Percentiles rank a stretch among this genome's conserved stretches.
Evolutionary conservation across 2,329 filamentous ascomycete genomes (phyloP).

Genomic region (Penicillium sp.): DNA sequence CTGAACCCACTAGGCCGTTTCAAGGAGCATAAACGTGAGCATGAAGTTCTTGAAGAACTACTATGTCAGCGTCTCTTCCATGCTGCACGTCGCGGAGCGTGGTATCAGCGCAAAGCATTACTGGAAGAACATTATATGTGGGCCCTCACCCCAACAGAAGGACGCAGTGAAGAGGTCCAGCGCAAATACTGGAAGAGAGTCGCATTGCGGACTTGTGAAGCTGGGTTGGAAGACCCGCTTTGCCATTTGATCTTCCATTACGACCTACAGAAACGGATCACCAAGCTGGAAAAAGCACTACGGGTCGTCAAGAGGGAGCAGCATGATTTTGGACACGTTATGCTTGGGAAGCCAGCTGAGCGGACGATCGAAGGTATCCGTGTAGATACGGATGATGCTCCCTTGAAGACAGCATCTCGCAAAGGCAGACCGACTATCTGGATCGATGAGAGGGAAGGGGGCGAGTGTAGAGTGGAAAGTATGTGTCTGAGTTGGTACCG

Average conservation of each 20-base stretch:
- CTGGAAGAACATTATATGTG: slow-evolving; percentile 96
- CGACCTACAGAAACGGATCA: slow-evolving; percentile 89
- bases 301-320: slow-evolving; percentile 82
- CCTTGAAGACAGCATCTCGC: slow-evolving; percentile 15
- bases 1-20: slow-evolving; percentile 75
- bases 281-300: slow-evolving; percentile 82
- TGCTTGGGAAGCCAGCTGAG: slow-evolving; percentile 72
- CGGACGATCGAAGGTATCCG: slow-evolving; percentile 76
- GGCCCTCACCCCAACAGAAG: slow-evolving; percentile 53
- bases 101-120: slow-evolving; percentile 94
- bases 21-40: slow-evolving; percentile 77
- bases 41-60: slow-evolving; percentile 72
- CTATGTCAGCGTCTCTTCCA: slow-evolving; percentile 83
- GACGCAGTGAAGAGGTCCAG: slow-evolving; percentile 58
- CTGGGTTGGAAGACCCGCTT: slow-evolving; percentile 80
- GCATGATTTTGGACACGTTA: slow-evolving; percentile 88
- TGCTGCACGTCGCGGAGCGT: slow-evolving; percentile 76
- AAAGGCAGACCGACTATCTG: slow-evolving; percentile 68
- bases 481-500: slow-evolving; percentile 93
- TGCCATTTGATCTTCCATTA: slow-evolving; percentile 94
- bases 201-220: slow-evolving; percentile 79
- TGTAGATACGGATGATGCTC: slow-evolving; percentile 61
- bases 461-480: slow-evolving; percentile 83
- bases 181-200: slow-evolving; percentile 81
- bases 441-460: slow-evolving; percentile 73